These are phyloP conservation scores for Biancaea sappan DNA, from an alignment of 306 rosid genomes.

Conservation along the genomic window DNA sequence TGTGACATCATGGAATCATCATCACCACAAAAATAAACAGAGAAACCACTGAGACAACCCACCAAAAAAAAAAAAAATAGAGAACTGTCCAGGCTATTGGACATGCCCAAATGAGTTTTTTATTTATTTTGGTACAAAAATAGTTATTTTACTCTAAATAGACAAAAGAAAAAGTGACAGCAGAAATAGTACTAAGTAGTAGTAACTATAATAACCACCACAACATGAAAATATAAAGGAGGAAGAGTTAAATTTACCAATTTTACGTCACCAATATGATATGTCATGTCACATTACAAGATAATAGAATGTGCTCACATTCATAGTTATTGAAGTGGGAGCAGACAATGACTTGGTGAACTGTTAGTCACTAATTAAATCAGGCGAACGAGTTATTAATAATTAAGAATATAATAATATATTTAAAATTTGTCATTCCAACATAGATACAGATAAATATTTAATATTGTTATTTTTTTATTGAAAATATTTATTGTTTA, in stretches of 20 bases:
- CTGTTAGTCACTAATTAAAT: no score
- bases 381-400: no score
- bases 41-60: background rate
- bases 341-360: no score
- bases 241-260: background rate
- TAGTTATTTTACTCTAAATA: background rate
- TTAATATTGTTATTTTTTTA: no score
- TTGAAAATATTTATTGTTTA: no score
- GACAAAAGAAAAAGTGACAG: background rate
- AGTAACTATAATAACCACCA: conserved; percentile 24
- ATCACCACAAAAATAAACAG: background rate
- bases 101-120: background rate
- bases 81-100: background rate
- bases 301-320: conserved; percentile 1
- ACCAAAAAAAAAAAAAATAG: background rate
- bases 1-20: background rate
- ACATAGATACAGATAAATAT: no score
- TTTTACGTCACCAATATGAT: conserved; percentile 17
- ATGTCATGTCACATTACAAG: conserved; percentile 16
- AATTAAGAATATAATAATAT: no score
- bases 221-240: background rate
- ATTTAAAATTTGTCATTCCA: no score
- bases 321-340: no score
- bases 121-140: background rate
- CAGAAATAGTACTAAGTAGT: background rate